Evolutionary conservation across 2,329 filamentous ascomycete genomes (phyloP).

Genomic region (Trichophyton mentagrophytes): DNA sequence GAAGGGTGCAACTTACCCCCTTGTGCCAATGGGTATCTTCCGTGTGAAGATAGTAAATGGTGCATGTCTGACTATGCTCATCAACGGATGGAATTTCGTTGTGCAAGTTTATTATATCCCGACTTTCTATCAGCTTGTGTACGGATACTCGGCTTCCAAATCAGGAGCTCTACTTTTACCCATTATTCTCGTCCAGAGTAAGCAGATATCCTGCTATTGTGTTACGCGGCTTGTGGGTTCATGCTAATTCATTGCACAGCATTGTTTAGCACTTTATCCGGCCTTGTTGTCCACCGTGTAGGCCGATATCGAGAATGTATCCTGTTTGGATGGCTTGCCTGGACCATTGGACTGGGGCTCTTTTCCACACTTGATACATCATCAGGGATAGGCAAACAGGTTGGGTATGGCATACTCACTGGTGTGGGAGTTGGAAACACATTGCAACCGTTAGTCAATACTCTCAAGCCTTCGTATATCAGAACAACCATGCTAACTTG

Average conservation of each 20-base stretch:
- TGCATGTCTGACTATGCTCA: constrained; percentile 44
- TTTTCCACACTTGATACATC: constrained; percentile 40
- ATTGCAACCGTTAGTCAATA: constrained; percentile 31
- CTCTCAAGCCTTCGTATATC: neutral
- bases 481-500: neutral
- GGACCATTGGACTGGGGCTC: constrained; percentile 41
- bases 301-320: constrained; percentile 44
- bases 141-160: constrained; percentile 30
- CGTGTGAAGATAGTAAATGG: constrained; percentile 42
- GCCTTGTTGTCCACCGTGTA: constrained; percentile 41
- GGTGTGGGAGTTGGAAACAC: constrained; percentile 42
- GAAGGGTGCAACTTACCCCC: constrained; percentile 20
- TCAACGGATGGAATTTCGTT: constrained; percentile 49
- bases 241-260: constrained; percentile 26
- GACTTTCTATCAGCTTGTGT: constrained; percentile 48
- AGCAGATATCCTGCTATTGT: neutral
- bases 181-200: constrained; percentile 19
- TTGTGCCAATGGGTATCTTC: constrained; percentile 40
- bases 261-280: constrained; percentile 39
- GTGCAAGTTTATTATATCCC: constrained; percentile 51
- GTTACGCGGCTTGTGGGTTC: too few relatives aligned
- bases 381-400: constrained; percentile 40
- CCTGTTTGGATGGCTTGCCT: constrained; percentile 41
- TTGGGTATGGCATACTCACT: constrained; percentile 43
- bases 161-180: constrained; percentile 42